Evolutionary conservation across 495 filamentous ascomycete genomes (phyloP).

Genomic region (Penicillium simplicissimum): DNA sequence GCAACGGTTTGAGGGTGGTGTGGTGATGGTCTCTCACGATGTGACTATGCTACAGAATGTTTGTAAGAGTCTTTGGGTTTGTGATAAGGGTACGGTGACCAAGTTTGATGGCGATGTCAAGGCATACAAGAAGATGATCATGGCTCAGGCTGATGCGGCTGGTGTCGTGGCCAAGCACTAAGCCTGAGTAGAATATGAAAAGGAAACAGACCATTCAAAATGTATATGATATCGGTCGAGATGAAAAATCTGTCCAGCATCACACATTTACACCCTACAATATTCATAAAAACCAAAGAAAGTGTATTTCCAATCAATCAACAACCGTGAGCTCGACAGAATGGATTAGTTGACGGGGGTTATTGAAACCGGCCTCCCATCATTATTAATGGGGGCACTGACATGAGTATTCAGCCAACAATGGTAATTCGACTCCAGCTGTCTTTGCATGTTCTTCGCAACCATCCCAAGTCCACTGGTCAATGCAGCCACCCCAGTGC

Average conservation of each 20-base stretch:
- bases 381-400: slow-evolving; percentile 15
- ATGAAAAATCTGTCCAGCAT: not conserved
- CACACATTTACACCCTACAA: too few relatives aligned
- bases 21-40: slow-evolving; percentile 98
- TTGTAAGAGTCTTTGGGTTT: slow-evolving; percentile 94
- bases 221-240: slow-evolving; percentile 2
- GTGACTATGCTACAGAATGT: slow-evolving; percentile 98
- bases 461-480: slow-evolving; percentile 15
- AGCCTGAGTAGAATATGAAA: not conserved
- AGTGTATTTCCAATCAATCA: not conserved
- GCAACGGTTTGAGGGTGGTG: slow-evolving; percentile 84
- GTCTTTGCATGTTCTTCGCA: slow-evolving; percentile 12
- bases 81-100: slow-evolving; percentile 92
- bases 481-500: slow-evolving; percentile 12
- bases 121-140: slow-evolving; percentile 97
- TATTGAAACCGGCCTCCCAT: slow-evolving; percentile 11
- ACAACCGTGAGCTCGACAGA: not conserved
- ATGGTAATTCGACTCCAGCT: slow-evolving; percentile 9
- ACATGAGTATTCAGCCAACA: slow-evolving; percentile 11
- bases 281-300: not conserved
- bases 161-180: slow-evolving; percentile 65
- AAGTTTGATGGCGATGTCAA: slow-evolving; percentile 94
- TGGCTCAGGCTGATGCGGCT: slow-evolving; percentile 80
- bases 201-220: slow-evolving; percentile 1
- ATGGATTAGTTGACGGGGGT: too few relatives aligned